These are phyloP conservation scores for Panellus pusillus DNA, from an alignment of 768 basidiomycete genomes.

Conservation along the genomic window DNA sequence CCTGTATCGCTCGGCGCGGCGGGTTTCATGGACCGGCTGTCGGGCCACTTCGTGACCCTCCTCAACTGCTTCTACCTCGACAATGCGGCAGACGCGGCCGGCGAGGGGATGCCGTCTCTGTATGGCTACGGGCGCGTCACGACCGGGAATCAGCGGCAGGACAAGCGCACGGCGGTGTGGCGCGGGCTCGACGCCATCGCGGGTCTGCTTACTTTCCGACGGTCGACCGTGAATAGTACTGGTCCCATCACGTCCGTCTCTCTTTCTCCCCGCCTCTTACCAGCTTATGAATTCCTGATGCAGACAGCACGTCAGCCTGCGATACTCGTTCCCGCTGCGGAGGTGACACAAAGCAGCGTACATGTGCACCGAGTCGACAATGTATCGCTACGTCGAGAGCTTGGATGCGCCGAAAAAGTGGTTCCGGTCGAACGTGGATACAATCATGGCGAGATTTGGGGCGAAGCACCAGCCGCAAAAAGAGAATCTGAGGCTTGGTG, in stretches of 20 bases:
- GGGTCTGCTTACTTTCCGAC: constrained; percentile 47
- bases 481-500: constrained; percentile 60
- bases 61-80: constrained; percentile 66
- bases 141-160: constrained; percentile 48
- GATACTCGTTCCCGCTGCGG: constrained; percentile 61
- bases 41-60: constrained; percentile 66
- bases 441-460: constrained; percentile 59
- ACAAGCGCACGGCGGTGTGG: constrained; percentile 59
- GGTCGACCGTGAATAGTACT: constrained; percentile 20
- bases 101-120: constrained; percentile 52
- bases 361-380: constrained; percentile 67
- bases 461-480: constrained; percentile 46
- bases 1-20: constrained; percentile 67
- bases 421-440: constrained; percentile 69
- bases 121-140: constrained; percentile 61
- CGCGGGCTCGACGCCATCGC: constrained; percentile 56
- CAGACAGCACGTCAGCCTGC: constrained; percentile 47
- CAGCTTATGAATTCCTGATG: background rate
- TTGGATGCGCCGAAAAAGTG: constrained; percentile 67
- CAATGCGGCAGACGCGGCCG: constrained; percentile 43
- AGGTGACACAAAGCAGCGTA: constrained; percentile 67
- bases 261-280: background rate
- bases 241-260: constrained; percentile 38
- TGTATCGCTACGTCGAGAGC: constrained; percentile 66
- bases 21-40: constrained; percentile 67